Base-by-base conservation (phyloP, 1,284 basidiomycete genomes). In the Puccinia horiana region DNA sequence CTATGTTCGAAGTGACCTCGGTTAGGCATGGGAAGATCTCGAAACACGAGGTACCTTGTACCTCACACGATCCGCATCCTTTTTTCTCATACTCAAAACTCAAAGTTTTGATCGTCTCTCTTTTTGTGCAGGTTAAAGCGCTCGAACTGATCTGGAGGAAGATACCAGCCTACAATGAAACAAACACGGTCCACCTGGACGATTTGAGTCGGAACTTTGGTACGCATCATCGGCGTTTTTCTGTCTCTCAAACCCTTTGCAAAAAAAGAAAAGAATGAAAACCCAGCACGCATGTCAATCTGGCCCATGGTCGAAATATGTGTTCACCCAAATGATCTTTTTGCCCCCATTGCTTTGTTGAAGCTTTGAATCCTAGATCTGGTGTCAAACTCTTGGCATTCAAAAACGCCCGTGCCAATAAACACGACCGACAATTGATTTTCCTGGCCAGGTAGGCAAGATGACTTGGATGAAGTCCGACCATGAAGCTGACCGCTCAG, bases 1-100 rank as follows among this genome's bases (percentile, higher is more conserved):
- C 90, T 76, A 96, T 96, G 94, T 96, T 96, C 86, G 92, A 91
- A 4, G 93, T 96, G 3, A 94, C 94, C 85, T 91, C 91, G 0
- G 89, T 90, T 84, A 89, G 91, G 70, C 90, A 93, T 81, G 92
- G 91, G 18, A 91, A 93, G 86, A 89, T 91, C 29, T 92, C 92
- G 89, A 91, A 90, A 81, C 94, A 96, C 86, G 92, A 89, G 76
- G 87, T 87, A 83, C 9, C 26, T 58, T 12, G 14, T 58, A 29
- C 23, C 26, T 32, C 26, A 32, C 42, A 40, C 9, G 4, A 47
- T 12, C 67, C n/a, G 52, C n/a, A 37, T 37, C 49, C 32, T 49
- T 44, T 8, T 23, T 23, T 23, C 49, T 84, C 42, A 84, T 84
- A n/a, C 85, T 88, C 83, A 75, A 85, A 83, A 6, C 35, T 40